phyloP scores from a whole-genome alignment of 768 basidiomycete genomes.

The Lactarius hengduanensis region DNA sequence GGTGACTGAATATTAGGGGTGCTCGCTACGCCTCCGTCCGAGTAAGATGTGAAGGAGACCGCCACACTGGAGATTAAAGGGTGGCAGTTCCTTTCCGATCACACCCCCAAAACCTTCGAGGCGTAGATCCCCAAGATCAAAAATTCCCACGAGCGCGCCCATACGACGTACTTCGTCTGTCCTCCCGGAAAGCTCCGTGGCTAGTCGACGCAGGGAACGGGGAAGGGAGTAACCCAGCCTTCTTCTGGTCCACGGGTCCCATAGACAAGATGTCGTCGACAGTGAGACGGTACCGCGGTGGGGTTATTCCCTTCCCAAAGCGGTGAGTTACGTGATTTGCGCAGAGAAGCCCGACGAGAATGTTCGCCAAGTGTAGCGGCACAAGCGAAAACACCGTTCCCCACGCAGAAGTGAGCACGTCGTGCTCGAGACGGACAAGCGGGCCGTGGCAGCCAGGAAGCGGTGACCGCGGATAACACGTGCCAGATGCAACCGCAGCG shows the following conservation, averaged over 20 bases:
- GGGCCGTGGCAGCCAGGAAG: conserved; percentile 68
- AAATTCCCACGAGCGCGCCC: conserved; percentile 3
- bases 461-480: conserved; percentile 59
- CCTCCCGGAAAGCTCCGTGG: conserved; percentile 18
- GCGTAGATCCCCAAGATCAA: background rate
- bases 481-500: conserved; percentile 53
- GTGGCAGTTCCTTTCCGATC: background rate
- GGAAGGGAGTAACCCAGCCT: background rate
- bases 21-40: background rate
- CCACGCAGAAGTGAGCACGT: conserved; percentile 48
- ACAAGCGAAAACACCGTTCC: conserved; percentile 53
- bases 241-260: conserved; percentile 1
- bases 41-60: background rate
- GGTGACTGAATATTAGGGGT: background rate
- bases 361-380: conserved; percentile 58
- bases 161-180: conserved; percentile 2
- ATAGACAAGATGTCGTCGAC: conserved; percentile 41
- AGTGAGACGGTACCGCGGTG: conserved; percentile 55
- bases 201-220: conserved; percentile 9
- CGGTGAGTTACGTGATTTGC: conserved; percentile 61
- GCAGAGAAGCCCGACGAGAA: conserved; percentile 59
- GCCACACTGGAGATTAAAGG: background rate
- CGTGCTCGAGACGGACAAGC: conserved; percentile 53
- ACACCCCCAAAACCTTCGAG: conserved; percentile 6
- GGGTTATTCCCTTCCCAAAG: conserved; percentile 67